Evolutionary conservation across 495 filamentous ascomycete genomes (phyloP), one percentile per base, ranked within the genome.

Genomic region (Letharia lupina): DNA sequence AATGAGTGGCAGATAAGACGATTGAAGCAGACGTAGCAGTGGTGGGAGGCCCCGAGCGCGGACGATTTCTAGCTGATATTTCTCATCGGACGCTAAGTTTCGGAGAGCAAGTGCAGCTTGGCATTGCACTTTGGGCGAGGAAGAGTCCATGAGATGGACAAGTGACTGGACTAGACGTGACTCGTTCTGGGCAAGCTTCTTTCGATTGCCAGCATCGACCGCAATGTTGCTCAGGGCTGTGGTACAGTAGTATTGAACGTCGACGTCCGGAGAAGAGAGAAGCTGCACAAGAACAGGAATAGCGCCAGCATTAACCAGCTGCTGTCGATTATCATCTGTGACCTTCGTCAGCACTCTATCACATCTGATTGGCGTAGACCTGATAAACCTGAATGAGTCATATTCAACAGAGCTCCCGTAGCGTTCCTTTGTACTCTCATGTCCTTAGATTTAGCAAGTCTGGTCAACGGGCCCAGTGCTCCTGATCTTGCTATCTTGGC

Each of bases 181-280:
- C 72, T 98, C 94, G 37, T 86, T 93, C 69, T 93, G 87, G 50
- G 93, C 92, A 57, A 98, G 83, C 71, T 89, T 89, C 74, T 93
- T 93, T 61, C 94, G 83, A 76, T 98, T 97, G 70, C 83, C 86
- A 8, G 89, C 83, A 75, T 98, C 94, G 59, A 98, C 94, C 18
- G 94, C 94, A 70, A 98, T 98, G 73, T 98, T 98, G 83, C 92
- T 96, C 60, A 98, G 84, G 18, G 94, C 94, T 3, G 94, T 98
- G 44, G 94, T 98, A 79, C 94, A 98, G 77, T 98, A 98, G 77
- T 98, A 98, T 79, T 98, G 94, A 20, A 98, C 94, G 73, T 98
- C 94, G 63, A 96, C 91, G 73, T 98, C 94, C 31, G 86, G 75
- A 45, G 93, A 97, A 18, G 89, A 91, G 44, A 98, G 84, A 35